A percentile compares a stretch with the other conserved stretches of the same genome.
phyloP scores from a whole-genome alignment of 148 eudicot genomes.

The Rhododendron mucronatum region DNA sequence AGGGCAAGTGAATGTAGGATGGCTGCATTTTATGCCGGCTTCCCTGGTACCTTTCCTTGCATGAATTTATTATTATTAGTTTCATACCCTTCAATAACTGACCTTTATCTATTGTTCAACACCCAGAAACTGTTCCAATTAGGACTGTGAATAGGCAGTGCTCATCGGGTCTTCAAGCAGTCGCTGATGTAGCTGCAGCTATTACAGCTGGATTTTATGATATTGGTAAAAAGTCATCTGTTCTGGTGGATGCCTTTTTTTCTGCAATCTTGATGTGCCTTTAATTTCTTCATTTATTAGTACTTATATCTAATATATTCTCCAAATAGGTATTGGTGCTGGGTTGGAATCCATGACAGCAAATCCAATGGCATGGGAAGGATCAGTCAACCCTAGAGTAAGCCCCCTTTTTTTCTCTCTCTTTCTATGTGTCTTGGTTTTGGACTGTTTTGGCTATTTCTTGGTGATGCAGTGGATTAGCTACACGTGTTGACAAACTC shows the following conservation, averaged over 20 bases:
- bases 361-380: constrained; percentile 86
- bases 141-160: constrained; percentile 98
- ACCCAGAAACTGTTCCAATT: constrained; percentile 76
- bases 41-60: constrained; percentile 56
- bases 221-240: constrained; percentile 46
- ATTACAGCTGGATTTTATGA: constrained; percentile 98
- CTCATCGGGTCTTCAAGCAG: constrained; percentile 97
- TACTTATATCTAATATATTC: not conserved
- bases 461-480: not conserved
- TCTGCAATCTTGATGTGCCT: not conserved
- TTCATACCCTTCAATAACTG: not conserved
- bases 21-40: constrained; percentile 97
- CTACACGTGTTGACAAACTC: not conserved
- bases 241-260: not conserved
- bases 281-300: not conserved
- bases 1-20: constrained; percentile 35
- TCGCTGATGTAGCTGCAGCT: constrained; percentile 98
- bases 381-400: constrained; percentile 86
- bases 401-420: not conserved
- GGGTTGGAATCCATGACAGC: constrained; percentile 90
- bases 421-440: not conserved
- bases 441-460: too few relatives aligned
- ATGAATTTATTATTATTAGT: constrained; percentile 1
- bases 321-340: constrained; percentile 80
- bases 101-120: not conserved